Evolutionary conservation across 192 early-diverging fungal genomes (phyloP).

Genomic region (Entomortierella lignicola): DNA sequence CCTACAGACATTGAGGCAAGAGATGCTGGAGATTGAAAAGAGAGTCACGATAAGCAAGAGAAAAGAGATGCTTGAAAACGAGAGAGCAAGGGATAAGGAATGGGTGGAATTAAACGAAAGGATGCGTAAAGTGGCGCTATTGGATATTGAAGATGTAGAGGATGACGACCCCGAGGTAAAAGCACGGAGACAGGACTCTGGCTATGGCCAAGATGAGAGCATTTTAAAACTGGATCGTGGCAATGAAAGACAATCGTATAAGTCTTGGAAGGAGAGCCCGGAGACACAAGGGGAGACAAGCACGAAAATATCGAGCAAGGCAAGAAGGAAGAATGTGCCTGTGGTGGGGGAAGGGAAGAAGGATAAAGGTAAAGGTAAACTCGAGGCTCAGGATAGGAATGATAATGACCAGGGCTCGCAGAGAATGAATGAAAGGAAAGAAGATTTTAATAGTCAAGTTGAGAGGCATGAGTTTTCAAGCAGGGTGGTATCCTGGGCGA

Average conservation of each 20-base stretch:
- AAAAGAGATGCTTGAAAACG: slow-evolving; percentile 22
- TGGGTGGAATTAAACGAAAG: slow-evolving; percentile 15
- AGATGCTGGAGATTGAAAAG: slow-evolving; percentile 23
- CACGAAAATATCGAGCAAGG: neutral
- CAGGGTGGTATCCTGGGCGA: no score
- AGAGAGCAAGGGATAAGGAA: slow-evolving; percentile 9
- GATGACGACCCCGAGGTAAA: neutral
- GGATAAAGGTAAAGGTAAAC: neutral
- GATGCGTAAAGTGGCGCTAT: neutral
- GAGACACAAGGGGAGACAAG: no score
- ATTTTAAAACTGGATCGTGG: no score
- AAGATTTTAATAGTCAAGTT: no score
- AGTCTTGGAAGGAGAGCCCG: no score
- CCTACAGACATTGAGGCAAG: slow-evolving; percentile 11
- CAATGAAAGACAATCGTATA: no score
- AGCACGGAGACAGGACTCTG: neutral
- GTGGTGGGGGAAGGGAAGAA: neutral
- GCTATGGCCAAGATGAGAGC: no score
- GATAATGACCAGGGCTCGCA: no score
- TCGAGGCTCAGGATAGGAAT: no score
- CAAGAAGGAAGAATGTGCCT: no score
- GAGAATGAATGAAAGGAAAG: neutral
- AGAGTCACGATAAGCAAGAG: slow-evolving; percentile 8
- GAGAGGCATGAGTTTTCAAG: no score
- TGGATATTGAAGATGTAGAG: neutral